Evolutionary conservation across 371 early-diverging fungal species (phyloP).

Genomic region (Umbelopsis sp.): DNA sequence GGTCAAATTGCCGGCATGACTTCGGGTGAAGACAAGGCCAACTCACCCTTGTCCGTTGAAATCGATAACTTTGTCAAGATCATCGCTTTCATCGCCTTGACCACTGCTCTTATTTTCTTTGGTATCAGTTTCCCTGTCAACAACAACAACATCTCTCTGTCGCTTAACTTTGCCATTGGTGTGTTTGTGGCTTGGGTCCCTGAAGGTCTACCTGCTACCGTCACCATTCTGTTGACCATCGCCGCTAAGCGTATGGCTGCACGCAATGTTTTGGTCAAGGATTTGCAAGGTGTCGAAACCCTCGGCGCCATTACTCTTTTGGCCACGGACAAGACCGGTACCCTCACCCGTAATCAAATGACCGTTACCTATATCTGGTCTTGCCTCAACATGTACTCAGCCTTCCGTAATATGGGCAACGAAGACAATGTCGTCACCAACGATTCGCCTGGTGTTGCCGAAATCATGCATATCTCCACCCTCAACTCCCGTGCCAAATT

Average conservation of each 20-base stretch:
- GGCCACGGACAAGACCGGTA: slow-evolving; percentile 97
- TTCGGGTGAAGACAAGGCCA: slow-evolving; percentile 68
- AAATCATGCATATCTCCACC: slow-evolving; percentile 71
- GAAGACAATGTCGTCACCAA: slow-evolving; percentile 41
- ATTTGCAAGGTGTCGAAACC: slow-evolving; percentile 94
- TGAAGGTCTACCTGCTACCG: slow-evolving; percentile 89
- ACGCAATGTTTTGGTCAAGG: slow-evolving; percentile 91
- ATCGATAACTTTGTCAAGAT: slow-evolving; percentile 85
- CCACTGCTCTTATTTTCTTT: slow-evolving; percentile 84
- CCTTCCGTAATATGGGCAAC: slow-evolving; percentile 53
- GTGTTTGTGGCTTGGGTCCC: slow-evolving; percentile 90
- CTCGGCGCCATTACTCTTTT: slow-evolving; percentile 93
- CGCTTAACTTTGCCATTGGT: slow-evolving; percentile 90
- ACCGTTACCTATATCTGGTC: slow-evolving; percentile 91
- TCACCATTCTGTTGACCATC: slow-evolving; percentile 87
- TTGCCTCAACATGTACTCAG: slow-evolving; percentile 64
- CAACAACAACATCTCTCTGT: slow-evolving; percentile 58
- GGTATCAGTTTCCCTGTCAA: slow-evolving; percentile 67
- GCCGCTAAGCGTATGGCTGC: slow-evolving; percentile 94
- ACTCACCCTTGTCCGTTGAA: slow-evolving; percentile 71
- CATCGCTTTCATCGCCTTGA: slow-evolving; percentile 81
- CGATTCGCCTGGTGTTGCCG: slow-evolving; percentile 62
- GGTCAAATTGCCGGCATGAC: slow-evolving; percentile 95
- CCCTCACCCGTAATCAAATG: slow-evolving; percentile 95
- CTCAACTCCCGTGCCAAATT: slow-evolving; percentile 87